Conservation (phyloP, 2,329 filamentous ascomycete genomes). For the Hypoxylon sp. region DNA sequence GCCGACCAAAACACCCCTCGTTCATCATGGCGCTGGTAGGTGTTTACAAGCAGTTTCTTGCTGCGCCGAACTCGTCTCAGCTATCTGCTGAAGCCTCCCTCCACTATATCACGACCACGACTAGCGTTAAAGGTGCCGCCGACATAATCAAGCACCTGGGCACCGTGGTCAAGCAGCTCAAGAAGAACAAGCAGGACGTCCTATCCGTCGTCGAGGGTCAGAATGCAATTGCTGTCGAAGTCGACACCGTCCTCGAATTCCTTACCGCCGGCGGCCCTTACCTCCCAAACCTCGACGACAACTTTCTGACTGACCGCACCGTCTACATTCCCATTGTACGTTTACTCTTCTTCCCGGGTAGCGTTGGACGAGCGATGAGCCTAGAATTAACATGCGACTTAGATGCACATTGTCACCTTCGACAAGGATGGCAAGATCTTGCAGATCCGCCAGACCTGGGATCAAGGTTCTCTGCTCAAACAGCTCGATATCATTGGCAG, state of each 20-base stretch:
- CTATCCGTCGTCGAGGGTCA: constrained; percentile 76
- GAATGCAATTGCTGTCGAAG: constrained; percentile 75
- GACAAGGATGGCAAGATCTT: constrained; percentile 78
- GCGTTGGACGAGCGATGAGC: background rate
- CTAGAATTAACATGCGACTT: constrained; percentile 24
- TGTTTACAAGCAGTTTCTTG: constrained; percentile 76
- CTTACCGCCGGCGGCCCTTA: constrained; percentile 82
- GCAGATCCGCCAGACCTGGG: constrained; percentile 92
- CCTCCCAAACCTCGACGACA: constrained; percentile 89
- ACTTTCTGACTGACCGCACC: constrained; percentile 84
- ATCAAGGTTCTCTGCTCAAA: constrained; percentile 91
- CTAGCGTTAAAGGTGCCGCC: constrained; percentile 71
- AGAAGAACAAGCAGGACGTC: constrained; percentile 82
- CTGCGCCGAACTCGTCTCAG: constrained; percentile 68
- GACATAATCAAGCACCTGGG: constrained; percentile 85
- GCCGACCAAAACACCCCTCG: constrained; percentile 4
- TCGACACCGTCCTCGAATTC: constrained; percentile 86
- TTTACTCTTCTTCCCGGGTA: constrained; percentile 33
- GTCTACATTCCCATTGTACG: constrained; percentile 84
- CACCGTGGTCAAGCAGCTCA: constrained; percentile 74
- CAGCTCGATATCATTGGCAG: constrained; percentile 93
- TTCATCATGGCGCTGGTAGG: constrained; percentile 58
- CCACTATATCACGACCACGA: constrained; percentile 91
- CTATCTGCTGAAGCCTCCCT: constrained; percentile 73
- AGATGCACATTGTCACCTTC: constrained; percentile 91